Evolutionary conservation across 208 protist species (phyloP).

Genomic region (Trypanosoma lewisi): DNA sequence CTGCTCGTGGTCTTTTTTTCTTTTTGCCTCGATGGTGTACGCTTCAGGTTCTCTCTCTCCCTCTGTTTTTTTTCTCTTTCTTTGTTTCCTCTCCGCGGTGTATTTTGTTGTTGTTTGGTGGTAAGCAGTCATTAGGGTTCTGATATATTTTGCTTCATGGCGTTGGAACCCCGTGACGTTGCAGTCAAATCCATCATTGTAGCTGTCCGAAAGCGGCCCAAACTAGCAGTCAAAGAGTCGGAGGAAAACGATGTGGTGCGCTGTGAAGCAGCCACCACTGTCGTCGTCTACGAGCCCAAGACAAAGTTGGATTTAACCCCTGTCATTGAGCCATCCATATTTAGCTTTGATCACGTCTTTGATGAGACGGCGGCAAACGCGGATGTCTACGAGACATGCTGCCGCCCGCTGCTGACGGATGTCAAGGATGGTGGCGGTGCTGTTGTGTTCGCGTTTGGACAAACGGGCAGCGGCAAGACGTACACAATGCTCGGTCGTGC

Average conservation of each 20-base stretch:
- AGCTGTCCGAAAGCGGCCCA: constrained; percentile 78
- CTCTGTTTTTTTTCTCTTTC: constrained; percentile 23
- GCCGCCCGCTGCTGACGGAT: constrained; percentile 59
- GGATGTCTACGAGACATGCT: constrained; percentile 66
- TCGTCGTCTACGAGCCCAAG: constrained; percentile 85
- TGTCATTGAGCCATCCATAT: constrained; percentile 84
- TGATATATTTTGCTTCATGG: neutral
- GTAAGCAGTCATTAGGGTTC: neutral
- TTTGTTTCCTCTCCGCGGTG: no score
- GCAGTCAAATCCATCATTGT: constrained; percentile 56
- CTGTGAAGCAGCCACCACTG: constrained; percentile 35
- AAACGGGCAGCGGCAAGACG: constrained; percentile 95
- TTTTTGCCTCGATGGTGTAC: neutral
- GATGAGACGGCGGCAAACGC: constrained; percentile 56
- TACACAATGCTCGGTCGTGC: constrained; percentile 84
- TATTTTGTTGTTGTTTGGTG: no score
- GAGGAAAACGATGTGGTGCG: constrained; percentile 79
- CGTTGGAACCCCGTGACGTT: neutral
- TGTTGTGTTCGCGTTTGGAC: constrained; percentile 94
- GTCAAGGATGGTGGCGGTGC: constrained; percentile 64
- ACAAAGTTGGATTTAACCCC: constrained; percentile 92
- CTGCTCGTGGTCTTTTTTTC: constrained; percentile 11
- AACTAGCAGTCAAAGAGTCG: constrained; percentile 47
- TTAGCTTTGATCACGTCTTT: constrained; percentile 83
- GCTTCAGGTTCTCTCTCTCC: neutral